These are phyloP conservation scores for Phytophthora syringae DNA, from an alignment of 352 stramenopile genomes.

Conservation along the genomic window DNA sequence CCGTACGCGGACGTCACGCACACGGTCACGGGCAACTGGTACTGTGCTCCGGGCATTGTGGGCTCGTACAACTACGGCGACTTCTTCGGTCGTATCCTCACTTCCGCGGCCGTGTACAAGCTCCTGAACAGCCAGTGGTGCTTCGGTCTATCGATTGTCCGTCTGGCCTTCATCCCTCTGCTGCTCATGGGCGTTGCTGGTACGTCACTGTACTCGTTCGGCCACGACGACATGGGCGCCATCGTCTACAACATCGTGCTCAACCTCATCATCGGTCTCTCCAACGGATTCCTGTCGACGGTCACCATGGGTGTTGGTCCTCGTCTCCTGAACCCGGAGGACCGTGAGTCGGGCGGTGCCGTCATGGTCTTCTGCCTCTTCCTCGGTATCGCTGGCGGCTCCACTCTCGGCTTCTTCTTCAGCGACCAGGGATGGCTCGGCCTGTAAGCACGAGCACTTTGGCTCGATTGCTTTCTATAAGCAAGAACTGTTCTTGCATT, in stretches of 20 bases:
- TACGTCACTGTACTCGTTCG: conserved; percentile 62
- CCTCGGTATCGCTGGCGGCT: conserved; percentile 47
- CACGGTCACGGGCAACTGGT: conserved; percentile 42
- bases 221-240: conserved; percentile 30
- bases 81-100: conserved; percentile 59
- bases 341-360: conserved; percentile 56
- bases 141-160: conserved; percentile 42
- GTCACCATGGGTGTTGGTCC: conserved; percentile 66
- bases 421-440: conserved; percentile 49
- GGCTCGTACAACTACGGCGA: conserved; percentile 70
- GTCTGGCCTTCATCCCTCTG: conserved; percentile 57
- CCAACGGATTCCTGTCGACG: conserved; percentile 57
- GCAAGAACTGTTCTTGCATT: background rate
- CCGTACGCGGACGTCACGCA: conserved; percentile 32
- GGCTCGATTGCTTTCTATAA: background rate
- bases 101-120: conserved; percentile 49
- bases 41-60: conserved; percentile 60
- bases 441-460: conserved; percentile 25
- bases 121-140: conserved; percentile 56
- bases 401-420: conserved; percentile 57
- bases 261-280: conserved; percentile 55
- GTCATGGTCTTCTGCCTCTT: conserved; percentile 69
- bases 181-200: conserved; percentile 57
- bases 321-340: conserved; percentile 52
- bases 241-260: conserved; percentile 51